Base-by-base conservation (phyloP, 495 filamentous ascomycete genomes). In the Aspergillus egyptiacus region DNA sequence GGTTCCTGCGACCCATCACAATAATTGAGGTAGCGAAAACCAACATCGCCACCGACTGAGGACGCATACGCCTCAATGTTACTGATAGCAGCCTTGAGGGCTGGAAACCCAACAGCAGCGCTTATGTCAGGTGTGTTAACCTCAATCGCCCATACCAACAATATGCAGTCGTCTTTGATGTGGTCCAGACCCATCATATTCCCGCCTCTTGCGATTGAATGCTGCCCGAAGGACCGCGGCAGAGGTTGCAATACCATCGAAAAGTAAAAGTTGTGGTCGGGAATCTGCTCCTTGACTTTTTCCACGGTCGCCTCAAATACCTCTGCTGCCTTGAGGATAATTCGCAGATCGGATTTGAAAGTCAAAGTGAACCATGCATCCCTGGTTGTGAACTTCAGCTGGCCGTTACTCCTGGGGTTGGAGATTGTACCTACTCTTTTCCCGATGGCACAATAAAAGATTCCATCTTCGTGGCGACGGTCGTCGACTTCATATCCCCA, bases 1-100 rank as follows among this genome's bases (percentile, higher is more conserved):
- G 42, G 42, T 14, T 46, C 30, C 42, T 46, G 42, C 10, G 33
- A 46, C 2, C 33, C 42, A 24, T 15, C 18, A 32, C 30, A 34
- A 23, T 46, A 46, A 15, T 46, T 46, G 17, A 46, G 19, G 14
- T 34, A 32, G 24, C 33, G 31, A 11, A 46, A 37, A 1, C 18
- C 35, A 6, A 22, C 8, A 37, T 37, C 18, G 1, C 35, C 35
- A 10, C 35, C 17, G 8, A 37, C 35, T 10, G 18, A 37, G 3
- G 6, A 5, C 4, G 35, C 18, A 11, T 20, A 37, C 7, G 4
- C 35, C 5, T 5, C 17, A 20, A 20, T 37, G 6, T 37, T 18
- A 11, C 22, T 18, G 22, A 37, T 37, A 8, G 35, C 35, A 11
- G 17, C 6, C 35, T 37, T 37, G 6, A 37, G 35, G 2, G 18